These are phyloP conservation scores for Calonectria naviculata DNA, from an alignment of 2,329 filamentous ascomycete species.

Conservation along the genomic window DNA sequence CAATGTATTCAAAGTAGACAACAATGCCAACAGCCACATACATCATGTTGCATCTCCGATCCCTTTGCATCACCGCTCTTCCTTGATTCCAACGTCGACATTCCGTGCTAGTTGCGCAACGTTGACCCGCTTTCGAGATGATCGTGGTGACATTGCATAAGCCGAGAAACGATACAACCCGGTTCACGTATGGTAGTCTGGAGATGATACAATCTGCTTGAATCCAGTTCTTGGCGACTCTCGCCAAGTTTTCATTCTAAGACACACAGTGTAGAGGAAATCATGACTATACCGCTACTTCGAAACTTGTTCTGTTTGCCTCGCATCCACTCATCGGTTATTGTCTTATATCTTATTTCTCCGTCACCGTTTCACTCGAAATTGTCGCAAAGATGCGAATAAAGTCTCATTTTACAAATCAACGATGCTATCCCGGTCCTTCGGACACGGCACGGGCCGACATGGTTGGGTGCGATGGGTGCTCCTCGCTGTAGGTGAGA, in stretches of 20 bases:
- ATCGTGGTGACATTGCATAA: too few species aligned
- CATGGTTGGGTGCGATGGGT: constrained; percentile 54
- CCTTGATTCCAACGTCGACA: not conserved
- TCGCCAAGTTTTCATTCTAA: not conserved
- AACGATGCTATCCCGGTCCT: constrained; percentile 60
- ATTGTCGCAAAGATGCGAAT: constrained; percentile 45
- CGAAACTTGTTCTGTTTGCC: too few species aligned
- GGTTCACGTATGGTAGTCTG: not conserved
- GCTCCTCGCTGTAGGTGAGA: constrained; percentile 48
- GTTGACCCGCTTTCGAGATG: not conserved
- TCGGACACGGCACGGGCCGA: constrained; percentile 46
- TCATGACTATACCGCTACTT: too few species aligned
- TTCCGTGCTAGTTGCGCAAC: not conserved
- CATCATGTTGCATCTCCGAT: not conserved
- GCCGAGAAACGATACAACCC: not conserved
- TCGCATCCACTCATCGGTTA: too few species aligned
- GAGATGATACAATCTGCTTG: not conserved
- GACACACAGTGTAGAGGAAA: too few species aligned
- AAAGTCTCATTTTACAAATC: constrained; percentile 17
- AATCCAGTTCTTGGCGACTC: not conserved
- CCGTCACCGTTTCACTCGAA: not conserved
- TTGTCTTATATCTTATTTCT: not conserved
- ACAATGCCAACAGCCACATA: not conserved
- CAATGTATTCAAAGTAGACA: not conserved
- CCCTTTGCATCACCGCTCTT: not conserved